Percentiles rank a stretch among this genome's conserved stretches.
Evolutionary conservation across 768 basidiomycete species (phyloP).

Genomic region (Sporobolomyces roseus): DNA sequence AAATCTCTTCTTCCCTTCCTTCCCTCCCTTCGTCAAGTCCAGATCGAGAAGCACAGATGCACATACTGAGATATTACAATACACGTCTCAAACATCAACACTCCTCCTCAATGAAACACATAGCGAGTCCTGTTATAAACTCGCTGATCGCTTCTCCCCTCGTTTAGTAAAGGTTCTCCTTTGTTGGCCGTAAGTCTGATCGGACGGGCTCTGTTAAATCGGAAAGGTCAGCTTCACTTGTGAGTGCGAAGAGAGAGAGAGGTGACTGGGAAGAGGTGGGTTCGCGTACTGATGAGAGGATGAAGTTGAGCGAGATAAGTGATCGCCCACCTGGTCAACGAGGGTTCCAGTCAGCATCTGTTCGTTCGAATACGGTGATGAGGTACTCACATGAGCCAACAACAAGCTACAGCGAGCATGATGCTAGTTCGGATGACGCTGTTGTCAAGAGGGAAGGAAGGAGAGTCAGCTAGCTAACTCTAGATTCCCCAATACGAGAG

Average conservation of each 20-base stretch:
- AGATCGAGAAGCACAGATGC: not conserved
- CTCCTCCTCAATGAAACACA: too few species aligned
- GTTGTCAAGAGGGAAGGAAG: conserved; percentile 9
- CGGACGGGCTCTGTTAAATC: conserved; percentile 7
- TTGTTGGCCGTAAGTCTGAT: conserved; percentile 12
- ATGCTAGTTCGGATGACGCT: conserved; percentile 79
- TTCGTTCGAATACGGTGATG: too few species aligned
- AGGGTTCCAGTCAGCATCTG: not conserved
- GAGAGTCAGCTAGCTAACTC: not conserved
- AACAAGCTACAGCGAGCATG: conserved; percentile 71
- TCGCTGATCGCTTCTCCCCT: too few species aligned
- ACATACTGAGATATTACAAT: conserved; percentile 7
- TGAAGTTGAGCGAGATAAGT: conserved; percentile 94
- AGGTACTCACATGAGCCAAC: conserved; percentile 67
- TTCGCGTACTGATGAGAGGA: conserved; percentile 79
- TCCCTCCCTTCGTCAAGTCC: not conserved
- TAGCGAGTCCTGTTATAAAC: too few species aligned
- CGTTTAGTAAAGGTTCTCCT: not conserved
- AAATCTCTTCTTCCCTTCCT: not conserved
- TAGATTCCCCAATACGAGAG: not conserved
- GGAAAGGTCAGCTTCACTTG: not conserved
- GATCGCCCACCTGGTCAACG: conserved; percentile 64
- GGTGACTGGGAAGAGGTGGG: not conserved
- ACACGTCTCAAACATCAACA: too few species aligned
- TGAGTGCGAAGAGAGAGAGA: not conserved